Evolutionary conservation across 2,329 filamentous ascomycete genomes (phyloP), one percentile per base, ranked within the genome.

Genomic region (Penicillium janthinellum): DNA sequence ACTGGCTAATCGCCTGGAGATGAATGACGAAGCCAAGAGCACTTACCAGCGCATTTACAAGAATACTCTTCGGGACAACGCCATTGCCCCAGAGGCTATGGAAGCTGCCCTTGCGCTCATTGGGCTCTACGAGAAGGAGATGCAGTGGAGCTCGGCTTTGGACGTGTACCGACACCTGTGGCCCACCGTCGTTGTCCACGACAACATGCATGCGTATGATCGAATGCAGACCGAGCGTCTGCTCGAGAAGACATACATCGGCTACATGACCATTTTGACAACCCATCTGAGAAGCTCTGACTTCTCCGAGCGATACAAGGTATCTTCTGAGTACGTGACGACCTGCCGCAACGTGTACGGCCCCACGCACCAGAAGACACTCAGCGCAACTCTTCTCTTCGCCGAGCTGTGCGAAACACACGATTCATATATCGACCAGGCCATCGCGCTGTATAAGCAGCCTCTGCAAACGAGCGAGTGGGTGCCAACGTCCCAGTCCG

Each of bases 271-370:
- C 38, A 77, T 82, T n/a, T 65, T 84, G 17, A 78, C 82, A 55
- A 68, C 75, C 11, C 76, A 79, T 22, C 73, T 74, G 57, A 78
- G 77, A 60, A 55, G 57, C 5, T 78, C 75, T 3, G 77, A 81
- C 54, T 77, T 80, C 60, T 73, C 74, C 1, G 71, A 80, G 31
- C 73, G 78, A 15, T 81, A 83, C 63, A 74, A 81, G 65, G 71
- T 84, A 22, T 76, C 81, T 0, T 74, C 78, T 5, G 77, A 83
- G 67, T 83, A 83, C 64, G 79, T 80, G 58, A 78, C 81, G 59
- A 77, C 78, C 0, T 79, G 80, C 8, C 75, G 73, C 35, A 76
- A 73, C 34, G 68, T 78, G 37, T 77, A 78, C 34, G 73, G 73
- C 5, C 64, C 69, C 20, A 71, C 72, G 17, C 68, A 74, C 48